phyloP scores from a whole-genome alignment of 768 basidiomycete genomes.

The Melanogaster broomeanus region DNA sequence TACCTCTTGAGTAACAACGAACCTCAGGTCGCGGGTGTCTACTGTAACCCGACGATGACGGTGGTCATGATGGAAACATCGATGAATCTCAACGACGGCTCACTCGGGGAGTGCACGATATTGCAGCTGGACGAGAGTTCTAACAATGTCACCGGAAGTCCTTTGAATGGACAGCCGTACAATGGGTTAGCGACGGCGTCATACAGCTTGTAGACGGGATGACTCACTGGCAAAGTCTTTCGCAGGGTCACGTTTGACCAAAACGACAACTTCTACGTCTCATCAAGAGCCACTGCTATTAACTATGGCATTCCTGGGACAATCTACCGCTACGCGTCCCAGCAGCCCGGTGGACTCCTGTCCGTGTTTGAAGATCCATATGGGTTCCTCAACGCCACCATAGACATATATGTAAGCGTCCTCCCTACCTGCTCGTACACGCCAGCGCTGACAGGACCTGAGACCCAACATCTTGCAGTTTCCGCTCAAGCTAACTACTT shows the following conservation, averaged over 20 bases:
- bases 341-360: slow-evolving; percentile 41
- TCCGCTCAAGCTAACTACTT: slow-evolving; percentile 65
- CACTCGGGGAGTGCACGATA: slow-evolving; percentile 39
- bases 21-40: slow-evolving; percentile 50
- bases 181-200: slow-evolving; percentile 50
- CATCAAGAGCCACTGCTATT: slow-evolving; percentile 51
- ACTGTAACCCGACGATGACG: slow-evolving; percentile 56
- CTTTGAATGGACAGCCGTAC: slow-evolving; percentile 48
- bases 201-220: background rate
- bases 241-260: slow-evolving; percentile 43
- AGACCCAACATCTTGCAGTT: slow-evolving; percentile 62
- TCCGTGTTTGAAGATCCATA: slow-evolving; percentile 48
- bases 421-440: background rate
- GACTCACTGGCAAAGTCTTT: background rate
- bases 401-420: slow-evolving; percentile 32
- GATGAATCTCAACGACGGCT: slow-evolving; percentile 44
- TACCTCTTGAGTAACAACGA: slow-evolving; percentile 39
- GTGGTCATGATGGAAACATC: slow-evolving; percentile 44
- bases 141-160: slow-evolving; percentile 55
- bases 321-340: slow-evolving; percentile 54
- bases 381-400: slow-evolving; percentile 56
- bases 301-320: slow-evolving; percentile 59
- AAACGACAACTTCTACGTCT: slow-evolving; percentile 45
- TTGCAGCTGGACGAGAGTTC: slow-evolving; percentile 29
- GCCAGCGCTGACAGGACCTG: slow-evolving; percentile 2